A percentile compares a stretch with the other conserved stretches of the same genome.
Conservation (phyloP, 768 basidiomycete species). For the Tulasnella sp. region DNA sequence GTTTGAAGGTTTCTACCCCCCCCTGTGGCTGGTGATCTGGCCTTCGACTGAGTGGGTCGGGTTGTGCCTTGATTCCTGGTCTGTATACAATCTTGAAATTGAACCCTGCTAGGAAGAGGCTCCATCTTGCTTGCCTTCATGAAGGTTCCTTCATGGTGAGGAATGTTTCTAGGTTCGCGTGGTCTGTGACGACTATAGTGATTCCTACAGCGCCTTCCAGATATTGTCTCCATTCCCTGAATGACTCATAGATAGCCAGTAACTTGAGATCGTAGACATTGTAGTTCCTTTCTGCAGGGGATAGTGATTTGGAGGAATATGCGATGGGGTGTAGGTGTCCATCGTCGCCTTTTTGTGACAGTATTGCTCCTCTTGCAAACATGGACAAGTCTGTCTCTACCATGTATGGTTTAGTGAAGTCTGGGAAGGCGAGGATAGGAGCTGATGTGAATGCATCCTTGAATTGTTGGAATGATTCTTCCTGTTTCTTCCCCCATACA, state of each 20-base stretch:
- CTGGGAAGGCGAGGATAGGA: slow-evolving; percentile 13
- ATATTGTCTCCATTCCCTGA: slow-evolving; percentile 7
- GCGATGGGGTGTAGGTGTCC: neutral
- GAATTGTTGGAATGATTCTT: neutral
- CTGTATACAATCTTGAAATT: neutral
- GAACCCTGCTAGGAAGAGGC: neutral
- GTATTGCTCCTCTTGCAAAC: neutral
- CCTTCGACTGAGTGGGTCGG: neutral
- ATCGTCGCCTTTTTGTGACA: neutral
- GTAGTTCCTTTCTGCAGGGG: slow-evolving; percentile 14
- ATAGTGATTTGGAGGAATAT: neutral
- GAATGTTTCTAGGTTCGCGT: slow-evolving; percentile 18
- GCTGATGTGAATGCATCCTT: neutral
- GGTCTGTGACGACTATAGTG: slow-evolving; percentile 16
- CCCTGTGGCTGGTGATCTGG: neutral
- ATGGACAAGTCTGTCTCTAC: slow-evolving; percentile 8
- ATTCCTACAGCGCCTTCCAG: neutral
- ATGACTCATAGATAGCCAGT: slow-evolving; percentile 19
- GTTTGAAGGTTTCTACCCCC: neutral
- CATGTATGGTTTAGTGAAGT: slow-evolving; percentile 3
- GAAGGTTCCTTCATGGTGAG: slow-evolving; percentile 16
- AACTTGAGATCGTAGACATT: slow-evolving; percentile 22
- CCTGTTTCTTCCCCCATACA: neutral
- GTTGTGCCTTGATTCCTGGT: neutral
- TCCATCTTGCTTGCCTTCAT: neutral